Conservation (phyloP, 352 stramenopile genomes). For the Pythium phragmiticola region DNA sequence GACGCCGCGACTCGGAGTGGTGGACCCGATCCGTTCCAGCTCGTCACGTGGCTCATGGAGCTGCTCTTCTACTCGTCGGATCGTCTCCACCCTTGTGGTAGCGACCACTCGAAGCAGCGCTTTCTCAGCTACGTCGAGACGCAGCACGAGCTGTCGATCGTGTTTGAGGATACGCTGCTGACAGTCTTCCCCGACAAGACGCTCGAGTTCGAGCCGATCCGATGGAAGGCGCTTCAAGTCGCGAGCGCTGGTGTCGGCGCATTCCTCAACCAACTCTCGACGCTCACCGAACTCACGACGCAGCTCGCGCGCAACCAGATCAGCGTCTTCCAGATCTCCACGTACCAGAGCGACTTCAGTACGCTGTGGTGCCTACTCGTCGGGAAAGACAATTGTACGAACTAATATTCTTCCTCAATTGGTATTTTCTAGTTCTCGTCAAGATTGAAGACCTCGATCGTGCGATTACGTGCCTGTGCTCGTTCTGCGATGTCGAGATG, state of each 20-base stretch:
- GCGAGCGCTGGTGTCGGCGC: conserved; percentile 49
- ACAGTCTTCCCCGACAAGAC: conserved; percentile 32
- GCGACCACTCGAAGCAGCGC: conserved; percentile 11
- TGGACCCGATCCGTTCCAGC: conserved; percentile 18
- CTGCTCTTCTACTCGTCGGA: conserved; percentile 52
- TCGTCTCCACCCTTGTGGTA: background rate
- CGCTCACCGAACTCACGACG: conserved; percentile 61
- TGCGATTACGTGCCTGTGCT: conserved; percentile 45
- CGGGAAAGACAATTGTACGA: no score
- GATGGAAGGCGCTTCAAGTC: conserved; percentile 65
- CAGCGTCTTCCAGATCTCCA: conserved; percentile 74
- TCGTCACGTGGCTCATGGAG: conserved; percentile 50
- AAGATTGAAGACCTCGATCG: conserved; percentile 54
- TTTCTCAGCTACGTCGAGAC: conserved; percentile 73
- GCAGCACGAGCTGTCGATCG: conserved; percentile 65
- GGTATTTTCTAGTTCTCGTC: conserved; percentile 38
- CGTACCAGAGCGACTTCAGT: conserved; percentile 74
- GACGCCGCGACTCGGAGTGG: background rate
- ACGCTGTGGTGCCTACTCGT: conserved; percentile 3
- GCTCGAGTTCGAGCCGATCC: conserved; percentile 49
- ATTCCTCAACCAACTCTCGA: conserved; percentile 52
- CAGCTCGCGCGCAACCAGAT: conserved; percentile 46
- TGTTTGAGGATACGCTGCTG: conserved; percentile 52
- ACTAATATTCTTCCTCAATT: background rate
- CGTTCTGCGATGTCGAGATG: conserved; percentile 58